Conservation (phyloP, 495 filamentous ascomycete species). For the Aspergillus carlsbadensis region DNA sequence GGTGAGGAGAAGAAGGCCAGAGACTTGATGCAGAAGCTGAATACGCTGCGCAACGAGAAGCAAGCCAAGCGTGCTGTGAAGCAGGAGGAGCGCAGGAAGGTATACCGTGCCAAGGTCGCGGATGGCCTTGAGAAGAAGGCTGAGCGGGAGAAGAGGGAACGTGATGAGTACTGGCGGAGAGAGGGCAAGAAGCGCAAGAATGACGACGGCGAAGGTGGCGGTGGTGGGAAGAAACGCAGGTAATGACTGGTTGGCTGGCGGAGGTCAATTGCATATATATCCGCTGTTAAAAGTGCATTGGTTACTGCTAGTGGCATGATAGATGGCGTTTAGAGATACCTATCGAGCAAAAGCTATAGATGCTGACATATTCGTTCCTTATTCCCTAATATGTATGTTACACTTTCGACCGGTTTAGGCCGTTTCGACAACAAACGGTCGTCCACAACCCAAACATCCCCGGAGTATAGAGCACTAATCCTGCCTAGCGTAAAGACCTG, state of each 20-base stretch:
- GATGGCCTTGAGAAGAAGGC: slow-evolving; percentile 78
- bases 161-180: slow-evolving; percentile 85
- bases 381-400: no score
- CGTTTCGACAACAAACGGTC: no score
- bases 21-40: slow-evolving; percentile 90
- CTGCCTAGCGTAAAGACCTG: slow-evolving; percentile 1
- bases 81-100: slow-evolving; percentile 79
- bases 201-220: slow-evolving; percentile 57
- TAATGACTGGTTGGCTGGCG: slow-evolving; percentile 18
- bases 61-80: slow-evolving; percentile 72
- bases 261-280: slow-evolving; percentile 23
- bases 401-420: no score
- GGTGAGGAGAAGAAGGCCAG: slow-evolving; percentile 86
- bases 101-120: slow-evolving; percentile 75
- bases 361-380: background rate
- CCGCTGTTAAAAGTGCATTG: slow-evolving; percentile 17
- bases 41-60: slow-evolving; percentile 88
- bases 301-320: slow-evolving; percentile 20
- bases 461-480: no score
- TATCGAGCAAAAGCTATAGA: background rate
- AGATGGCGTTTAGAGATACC: slow-evolving; percentile 23
- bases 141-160: slow-evolving; percentile 84
- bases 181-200: slow-evolving; percentile 93
- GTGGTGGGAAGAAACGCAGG: slow-evolving; percentile 69
- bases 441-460: no score